phyloP scores from a whole-genome alignment of 2,329 filamentous ascomycete species.

The Colletotrichum sp. region DNA sequence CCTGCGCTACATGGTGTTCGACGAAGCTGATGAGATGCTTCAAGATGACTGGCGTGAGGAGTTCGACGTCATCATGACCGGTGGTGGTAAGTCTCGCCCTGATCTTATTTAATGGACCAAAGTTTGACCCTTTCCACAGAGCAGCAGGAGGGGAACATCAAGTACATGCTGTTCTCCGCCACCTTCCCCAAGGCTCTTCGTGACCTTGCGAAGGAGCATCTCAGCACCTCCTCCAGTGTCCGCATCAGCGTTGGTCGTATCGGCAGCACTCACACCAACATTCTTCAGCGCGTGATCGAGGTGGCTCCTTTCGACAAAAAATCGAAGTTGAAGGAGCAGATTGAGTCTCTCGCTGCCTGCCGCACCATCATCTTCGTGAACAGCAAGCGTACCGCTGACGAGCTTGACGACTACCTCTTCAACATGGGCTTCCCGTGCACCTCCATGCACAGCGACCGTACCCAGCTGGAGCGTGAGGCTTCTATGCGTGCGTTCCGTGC shows the following conservation, averaged over 20 bases:
- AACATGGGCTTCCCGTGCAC: slow-evolving; percentile 81
- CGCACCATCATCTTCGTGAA: slow-evolving; percentile 94
- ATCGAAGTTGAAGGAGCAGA: slow-evolving; percentile 72
- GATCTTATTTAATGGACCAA: background rate
- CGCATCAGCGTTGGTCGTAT: slow-evolving; percentile 87
- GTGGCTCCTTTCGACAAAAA: slow-evolving; percentile 73
- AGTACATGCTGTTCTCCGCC: slow-evolving; percentile 88
- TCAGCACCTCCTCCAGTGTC: slow-evolving; percentile 71
- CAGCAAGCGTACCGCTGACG: slow-evolving; percentile 77
- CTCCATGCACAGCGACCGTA: slow-evolving; percentile 87
- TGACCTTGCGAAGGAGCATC: slow-evolving; percentile 76
- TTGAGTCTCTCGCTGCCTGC: slow-evolving; percentile 72
- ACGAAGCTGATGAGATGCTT: slow-evolving; percentile 95
- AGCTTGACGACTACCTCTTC: slow-evolving; percentile 86
- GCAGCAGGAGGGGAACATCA: slow-evolving; percentile 73
- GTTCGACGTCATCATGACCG: slow-evolving; percentile 76
- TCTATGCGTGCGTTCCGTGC: slow-evolving; percentile 84
- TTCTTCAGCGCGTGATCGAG: slow-evolving; percentile 77
- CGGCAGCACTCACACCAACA: slow-evolving; percentile 82
- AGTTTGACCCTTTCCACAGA: slow-evolving; percentile 52
- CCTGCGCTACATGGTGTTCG: slow-evolving; percentile 82
- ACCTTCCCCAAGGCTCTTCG: slow-evolving; percentile 87
- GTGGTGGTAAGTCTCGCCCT: slow-evolving; percentile 69
- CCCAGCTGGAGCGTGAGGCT: slow-evolving; percentile 90
- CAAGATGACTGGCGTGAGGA: slow-evolving; percentile 79